A percentile compares a stretch with the other conserved stretches of the same genome.
Evolutionary conservation across 2,329 filamentous ascomycete species (phyloP).

Genomic region (Verticillium klebahnii): DNA sequence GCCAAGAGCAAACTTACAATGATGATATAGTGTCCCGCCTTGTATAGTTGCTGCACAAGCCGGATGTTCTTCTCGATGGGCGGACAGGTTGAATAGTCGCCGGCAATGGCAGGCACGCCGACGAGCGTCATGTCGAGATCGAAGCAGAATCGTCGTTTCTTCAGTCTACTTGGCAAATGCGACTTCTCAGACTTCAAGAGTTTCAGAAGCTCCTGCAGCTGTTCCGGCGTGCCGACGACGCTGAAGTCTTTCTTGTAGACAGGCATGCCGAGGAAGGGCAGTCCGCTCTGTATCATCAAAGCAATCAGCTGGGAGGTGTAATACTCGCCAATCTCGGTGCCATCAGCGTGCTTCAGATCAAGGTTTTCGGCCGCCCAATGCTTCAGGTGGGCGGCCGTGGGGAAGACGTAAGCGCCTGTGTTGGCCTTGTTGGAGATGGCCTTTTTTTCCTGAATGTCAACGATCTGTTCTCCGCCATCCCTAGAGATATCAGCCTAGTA

Average conservation of each 20-base stretch:
- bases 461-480: conserved; percentile 14
- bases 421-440: conserved; percentile 24
- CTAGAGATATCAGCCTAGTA: too few species aligned
- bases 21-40: conserved; percentile 24
- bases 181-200: conserved; percentile 16
- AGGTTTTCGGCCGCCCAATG: conserved; percentile 17
- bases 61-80: conserved; percentile 22
- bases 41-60: conserved; percentile 20
- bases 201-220: conserved; percentile 20
- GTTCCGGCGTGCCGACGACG: conserved; percentile 22
- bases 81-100: conserved; percentile 23
- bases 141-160: conserved; percentile 25
- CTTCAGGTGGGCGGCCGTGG: conserved; percentile 17
- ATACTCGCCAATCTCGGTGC: conserved; percentile 19
- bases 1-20: conserved; percentile 17
- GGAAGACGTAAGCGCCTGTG: conserved; percentile 22
- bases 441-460: conserved; percentile 23
- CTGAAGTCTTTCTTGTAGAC: conserved; percentile 18
- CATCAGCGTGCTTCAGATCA: conserved; percentile 15
- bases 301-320: conserved; percentile 21
- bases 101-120: conserved; percentile 18
- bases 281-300: conserved; percentile 17
- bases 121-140: conserved; percentile 25
- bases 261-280: conserved; percentile 19
- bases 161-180: conserved; percentile 14